Base-by-base conservation (phyloP, 805 yeast genomes). In the Cyberlindnera xishuangbannaensis region DNA sequence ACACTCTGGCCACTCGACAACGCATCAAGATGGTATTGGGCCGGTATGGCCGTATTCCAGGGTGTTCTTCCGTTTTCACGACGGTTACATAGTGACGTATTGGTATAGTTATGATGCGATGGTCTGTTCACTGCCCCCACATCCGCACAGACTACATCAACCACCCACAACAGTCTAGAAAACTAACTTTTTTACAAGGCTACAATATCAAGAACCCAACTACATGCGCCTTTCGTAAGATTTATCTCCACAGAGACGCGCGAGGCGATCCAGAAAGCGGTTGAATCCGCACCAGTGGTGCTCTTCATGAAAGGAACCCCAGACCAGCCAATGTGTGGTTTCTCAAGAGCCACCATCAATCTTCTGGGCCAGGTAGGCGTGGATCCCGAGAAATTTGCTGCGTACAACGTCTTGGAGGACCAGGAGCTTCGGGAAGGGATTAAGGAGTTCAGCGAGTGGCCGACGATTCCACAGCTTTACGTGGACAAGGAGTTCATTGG, bases 241-340 rank as follows among this genome's bases (percentile, higher is more conserved):
- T 72, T 69, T 34, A 53, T 92, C 40, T 81, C 94, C 14, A 73
- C 78, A 7, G 95, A 86, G 47, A 83, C 90, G 41, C 76, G 73
- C 45, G 66, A 71, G 16, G 97, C 97, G 30, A 88, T 92, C 39
- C 86, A 83, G 48, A 69, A 73, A 27, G 97, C 97, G 2, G 82
- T 92, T 17, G 65, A 62, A 5, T 79, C 95, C 7, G 92, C 97
- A 1, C 95, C 95, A 7, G 97, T 92, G 15, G 98, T 92, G 7
- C 67, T 92, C 27, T 92, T 92, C 65, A 92, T 92, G 98, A 92
- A 92, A 62, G 98, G 98, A 13, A 90, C 96, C 3, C 98, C 98
- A 13, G 95, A 90, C 52, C 87, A 83, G 39, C 98, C 98, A 25
- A 94, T 86, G 50, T 92, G 99, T 67, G 98, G 99, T 1, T 92